phyloP scores from a whole-genome alignment of 106 monocot species.

The Ottelia alismoides region DNA sequence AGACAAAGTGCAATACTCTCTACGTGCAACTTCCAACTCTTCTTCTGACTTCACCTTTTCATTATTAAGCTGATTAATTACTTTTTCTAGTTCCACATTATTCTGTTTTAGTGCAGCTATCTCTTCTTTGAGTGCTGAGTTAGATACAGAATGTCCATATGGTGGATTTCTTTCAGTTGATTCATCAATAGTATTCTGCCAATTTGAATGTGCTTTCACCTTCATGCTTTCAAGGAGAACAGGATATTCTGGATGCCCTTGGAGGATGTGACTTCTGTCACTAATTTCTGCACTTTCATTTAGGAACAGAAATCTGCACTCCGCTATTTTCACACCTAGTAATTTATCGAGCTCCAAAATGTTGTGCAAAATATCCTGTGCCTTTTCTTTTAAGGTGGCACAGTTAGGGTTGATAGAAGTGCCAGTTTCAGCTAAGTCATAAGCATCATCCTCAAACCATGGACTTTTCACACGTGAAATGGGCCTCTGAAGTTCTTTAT shows the following conservation, averaged over 20 bases:
- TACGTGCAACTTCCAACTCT: slow-evolving; percentile 23
- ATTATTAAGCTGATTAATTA: slow-evolving; percentile 22
- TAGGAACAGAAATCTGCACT: not conserved
- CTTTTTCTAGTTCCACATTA: slow-evolving; percentile 28
- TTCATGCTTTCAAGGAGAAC: too few species aligned
- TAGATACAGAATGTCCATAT: too few species aligned
- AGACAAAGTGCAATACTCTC: slow-evolving; percentile 35
- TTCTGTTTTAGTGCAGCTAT: too few species aligned
- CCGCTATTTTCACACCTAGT: slow-evolving; percentile 1
- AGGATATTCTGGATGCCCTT: too few species aligned
- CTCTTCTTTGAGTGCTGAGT: too few species aligned
- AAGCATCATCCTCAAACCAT: slow-evolving; percentile 13
- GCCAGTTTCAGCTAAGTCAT: not conserved
- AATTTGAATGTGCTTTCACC: too few species aligned
- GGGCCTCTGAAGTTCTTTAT: not conserved
- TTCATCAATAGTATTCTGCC: too few species aligned
- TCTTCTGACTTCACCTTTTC: slow-evolving; percentile 54
- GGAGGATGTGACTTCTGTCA: too few species aligned
- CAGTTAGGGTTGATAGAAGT: not conserved
- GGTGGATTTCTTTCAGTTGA: too few species aligned
- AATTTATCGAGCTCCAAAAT: slow-evolving; percentile 2
- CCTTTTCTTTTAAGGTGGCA: not conserved
- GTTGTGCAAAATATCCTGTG: not conserved
- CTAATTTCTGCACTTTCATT: not conserved
- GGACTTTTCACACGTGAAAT: not conserved